These are phyloP conservation scores for Pseudisothecium myosuroides DNA, from an alignment of 225 moss, liverwort and hornwort species.

Conservation along the genomic window DNA sequence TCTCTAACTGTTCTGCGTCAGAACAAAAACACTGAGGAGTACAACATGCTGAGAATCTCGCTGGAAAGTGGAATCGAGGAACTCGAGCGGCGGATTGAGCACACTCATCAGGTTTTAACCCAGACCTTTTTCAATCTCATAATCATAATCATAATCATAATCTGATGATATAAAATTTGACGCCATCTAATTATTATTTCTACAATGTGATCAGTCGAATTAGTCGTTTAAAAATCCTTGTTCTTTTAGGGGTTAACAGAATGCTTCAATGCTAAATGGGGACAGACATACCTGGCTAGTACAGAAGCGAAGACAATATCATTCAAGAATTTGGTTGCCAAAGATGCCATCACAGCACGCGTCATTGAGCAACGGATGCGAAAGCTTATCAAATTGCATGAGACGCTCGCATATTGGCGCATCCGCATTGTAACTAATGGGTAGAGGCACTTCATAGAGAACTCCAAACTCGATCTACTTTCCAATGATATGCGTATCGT, in stretches of 20 bases:
- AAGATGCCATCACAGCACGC: constrained; percentile 53
- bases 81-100: constrained; percentile 68
- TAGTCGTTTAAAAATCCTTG: background rate
- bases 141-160: background rate
- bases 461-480: background rate
- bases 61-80: constrained; percentile 66
- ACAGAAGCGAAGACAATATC: constrained; percentile 65
- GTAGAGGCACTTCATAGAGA: background rate
- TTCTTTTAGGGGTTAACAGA: background rate
- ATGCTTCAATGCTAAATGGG: background rate
- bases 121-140: background rate
- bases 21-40: constrained; percentile 84
- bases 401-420: constrained; percentile 75
- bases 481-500: background rate
- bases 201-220: background rate
- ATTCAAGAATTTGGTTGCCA: constrained; percentile 71
- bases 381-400: constrained; percentile 75
- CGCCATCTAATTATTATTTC: background rate
- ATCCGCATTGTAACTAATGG: constrained; percentile 53
- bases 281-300: constrained; percentile 58
- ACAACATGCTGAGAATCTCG: constrained; percentile 62
- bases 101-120: constrained; percentile 58
- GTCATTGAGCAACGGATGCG: constrained; percentile 86
- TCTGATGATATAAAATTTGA: background rate
- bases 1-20: background rate